Evolutionary conservation across 2,329 filamentous ascomycete species (phyloP).

Genomic region (Pseudogymnoascus sp.): DNA sequence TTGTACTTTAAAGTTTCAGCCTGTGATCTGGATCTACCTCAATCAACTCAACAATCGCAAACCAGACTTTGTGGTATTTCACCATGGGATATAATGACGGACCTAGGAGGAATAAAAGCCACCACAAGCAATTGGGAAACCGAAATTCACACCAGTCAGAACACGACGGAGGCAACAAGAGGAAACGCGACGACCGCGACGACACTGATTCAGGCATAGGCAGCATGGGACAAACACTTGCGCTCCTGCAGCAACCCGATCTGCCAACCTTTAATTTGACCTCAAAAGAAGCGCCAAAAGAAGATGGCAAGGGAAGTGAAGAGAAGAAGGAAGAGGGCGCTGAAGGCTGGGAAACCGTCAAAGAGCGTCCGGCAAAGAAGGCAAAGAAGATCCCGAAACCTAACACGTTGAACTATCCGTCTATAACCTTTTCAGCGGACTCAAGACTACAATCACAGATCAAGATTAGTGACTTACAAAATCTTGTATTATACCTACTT

Average conservation of each 20-base stretch:
- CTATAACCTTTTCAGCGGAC: conserved; percentile 45
- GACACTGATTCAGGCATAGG: conserved; percentile 5
- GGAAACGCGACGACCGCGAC: conserved; percentile 25
- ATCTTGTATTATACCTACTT: conserved; percentile 56
- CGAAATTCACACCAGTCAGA: neutral
- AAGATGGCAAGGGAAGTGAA: conserved; percentile 11
- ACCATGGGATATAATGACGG: conserved; percentile 1
- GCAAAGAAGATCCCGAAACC: conserved; percentile 51
- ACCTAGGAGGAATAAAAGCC: conserved; percentile 7
- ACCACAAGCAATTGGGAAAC: neutral
- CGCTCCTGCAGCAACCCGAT: conserved; percentile 22
- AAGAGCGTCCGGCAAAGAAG: conserved; percentile 45
- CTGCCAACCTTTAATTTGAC: conserved; percentile 28
- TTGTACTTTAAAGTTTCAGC: neutral
- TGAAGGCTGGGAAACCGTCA: conserved; percentile 42
- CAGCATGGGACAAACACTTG: conserved; percentile 18
- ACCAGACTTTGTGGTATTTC: neutral
- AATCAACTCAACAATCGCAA: neutral
- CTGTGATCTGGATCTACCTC: neutral
- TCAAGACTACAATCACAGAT: conserved; percentile 53
- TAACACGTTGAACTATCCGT: conserved; percentile 48
- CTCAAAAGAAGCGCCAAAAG: conserved; percentile 15
- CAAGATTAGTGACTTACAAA: conserved; percentile 53
- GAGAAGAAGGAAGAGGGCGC: conserved; percentile 13
- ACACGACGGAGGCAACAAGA: conserved; percentile 14